Conservation (phyloP, 106 monocot genomes). For the Vanilla planifolia region DNA sequence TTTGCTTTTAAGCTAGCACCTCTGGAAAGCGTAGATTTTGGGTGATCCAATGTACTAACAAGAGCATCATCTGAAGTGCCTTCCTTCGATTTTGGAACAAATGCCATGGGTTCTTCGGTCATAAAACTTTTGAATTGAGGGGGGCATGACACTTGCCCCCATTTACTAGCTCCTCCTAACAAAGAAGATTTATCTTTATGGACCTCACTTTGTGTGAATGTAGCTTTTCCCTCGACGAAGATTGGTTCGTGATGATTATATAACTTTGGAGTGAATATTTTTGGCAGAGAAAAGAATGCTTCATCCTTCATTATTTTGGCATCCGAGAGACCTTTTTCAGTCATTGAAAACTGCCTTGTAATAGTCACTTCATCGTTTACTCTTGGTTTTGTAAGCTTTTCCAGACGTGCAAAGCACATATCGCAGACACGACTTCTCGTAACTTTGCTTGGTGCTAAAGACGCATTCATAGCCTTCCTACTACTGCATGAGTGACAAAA, state of each 20-base stretch:
- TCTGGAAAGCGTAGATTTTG: constrained; percentile 11
- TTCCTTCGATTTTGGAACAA: constrained; percentile 12
- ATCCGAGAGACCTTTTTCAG: constrained; percentile 19
- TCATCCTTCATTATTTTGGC: constrained; percentile 25
- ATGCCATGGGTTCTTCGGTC: constrained; percentile 6
- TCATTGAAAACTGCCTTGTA: constrained; percentile 18
- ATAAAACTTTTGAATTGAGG: constrained; percentile 21
- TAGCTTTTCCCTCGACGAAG: constrained; percentile 13
- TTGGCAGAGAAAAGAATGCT: constrained; percentile 10
- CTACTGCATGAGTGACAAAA: constrained; percentile 79
- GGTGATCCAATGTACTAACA: constrained; percentile 1
- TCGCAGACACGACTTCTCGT: constrained; percentile 66
- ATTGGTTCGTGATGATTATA: constrained; percentile 13
- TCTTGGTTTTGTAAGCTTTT: constrained; percentile 10
- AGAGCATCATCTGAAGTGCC: constrained; percentile 2
- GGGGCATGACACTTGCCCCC: constrained; percentile 82
- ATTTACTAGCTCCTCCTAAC: constrained; percentile 27
- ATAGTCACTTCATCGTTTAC: constrained; percentile 9
- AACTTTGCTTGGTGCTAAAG: constrained; percentile 44
- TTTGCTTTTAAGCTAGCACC: constrained; percentile 19
- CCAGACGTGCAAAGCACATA: constrained; percentile 43
- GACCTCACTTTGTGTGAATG: constrained; percentile 7
- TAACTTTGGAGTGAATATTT: constrained; percentile 36
- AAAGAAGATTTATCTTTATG: constrained; percentile 9
- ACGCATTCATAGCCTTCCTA: constrained; percentile 45